Base-by-base conservation (phyloP, 495 filamentous ascomycete genomes). In the Hypoxylon rickii region DNA sequence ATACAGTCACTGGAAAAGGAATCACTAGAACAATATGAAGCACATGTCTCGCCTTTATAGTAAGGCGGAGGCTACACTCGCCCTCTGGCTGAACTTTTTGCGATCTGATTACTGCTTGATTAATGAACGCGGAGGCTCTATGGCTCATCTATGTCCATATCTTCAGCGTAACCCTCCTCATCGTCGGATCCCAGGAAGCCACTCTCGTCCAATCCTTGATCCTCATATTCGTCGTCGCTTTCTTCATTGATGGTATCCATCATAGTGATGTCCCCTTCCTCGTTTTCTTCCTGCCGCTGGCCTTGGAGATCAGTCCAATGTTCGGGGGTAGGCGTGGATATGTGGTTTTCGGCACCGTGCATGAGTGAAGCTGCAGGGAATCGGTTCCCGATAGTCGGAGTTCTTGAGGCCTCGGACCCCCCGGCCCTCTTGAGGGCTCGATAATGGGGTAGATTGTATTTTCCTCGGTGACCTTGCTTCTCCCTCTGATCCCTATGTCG, bases 261-360 rank as follows among this genome's bases (percentile, higher is more conserved):
- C 34, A 36, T 41, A 3, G 32, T 39, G 8, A 43, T 39, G 11
- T 18, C 51, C 29, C 52, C 45, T 6, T 44, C 61, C 2, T 53
- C 45, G 15, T 47, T 41, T 33, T 55, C 44, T 46, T 52, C 47
- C 54, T 51, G 21, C 34, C 41, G 50, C 32, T 44, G 7, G 31
- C 44, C 55, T 13, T 63, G 54, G 45, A 72, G 29, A 15, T 70
- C 67, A 3, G 63, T 59, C 67, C 69, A 72, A 3, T 33, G 63
- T 8, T 13, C 38, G 16, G 69, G 69, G 1, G 69, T 72, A 18
- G 69, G 67, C 33, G 61, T 68, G 8, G 69, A 72, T 12, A 46
- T 24, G 10, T 15, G 24, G 12, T 36, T 21, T 7, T 21, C 41
- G 17, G 33, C 15, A n/a, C 51, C 39, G 4, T 32, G 21, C 22